Evolutionary conservation across 2,329 filamentous ascomycete species (phyloP), one percentile per base, ranked within the genome.

Genomic region (Aureobasidium uvarum): DNA sequence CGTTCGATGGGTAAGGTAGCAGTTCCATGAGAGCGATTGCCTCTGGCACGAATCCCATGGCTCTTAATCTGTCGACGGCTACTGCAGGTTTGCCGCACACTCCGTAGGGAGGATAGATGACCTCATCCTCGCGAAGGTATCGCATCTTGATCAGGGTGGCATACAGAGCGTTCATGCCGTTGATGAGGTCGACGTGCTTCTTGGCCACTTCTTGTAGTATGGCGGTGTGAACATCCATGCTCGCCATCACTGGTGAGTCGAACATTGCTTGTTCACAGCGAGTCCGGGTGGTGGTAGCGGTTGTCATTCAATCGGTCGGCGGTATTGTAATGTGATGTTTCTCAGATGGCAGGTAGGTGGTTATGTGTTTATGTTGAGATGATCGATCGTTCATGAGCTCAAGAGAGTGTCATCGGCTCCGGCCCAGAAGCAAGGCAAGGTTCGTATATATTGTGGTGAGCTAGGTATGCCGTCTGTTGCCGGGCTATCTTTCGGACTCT

Each of bases 1-100:
- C 46, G 10, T 66, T 66, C 8, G 64, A 66, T 11, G 64, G 64
- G n/a, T 66, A 66, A 14, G 64, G 64, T 23, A 66, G 13, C 14
- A 62, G 28, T 20, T 62, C 46, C 64, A 66, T 52, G 6, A 66
- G 55, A 31, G 64, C 64, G 3, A 66, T 56, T 2, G 25, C 64
- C 28, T 66, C 64, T 11, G 55, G 52, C 14, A 58, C 55, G 20
- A 46, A 66, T 11, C 64, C 64, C 4, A 46, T 43, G 23, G 52
- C 46, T 54, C 23, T 36, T 2, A 66, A 28, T 43, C 62, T 31
- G 16, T 58, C 43, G 4, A 36, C 31, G 5, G 64, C 64, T 6
- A 66, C 31, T 16, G 56, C 45, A 4, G 64, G 64, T 20, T 66
- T 62, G 18, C 56, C 64, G 16, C 16, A 14, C 1, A 66, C 45